Conservation (phyloP, 108 stramenopile species). For the Mayamaea pseudoterrestris region DNA sequence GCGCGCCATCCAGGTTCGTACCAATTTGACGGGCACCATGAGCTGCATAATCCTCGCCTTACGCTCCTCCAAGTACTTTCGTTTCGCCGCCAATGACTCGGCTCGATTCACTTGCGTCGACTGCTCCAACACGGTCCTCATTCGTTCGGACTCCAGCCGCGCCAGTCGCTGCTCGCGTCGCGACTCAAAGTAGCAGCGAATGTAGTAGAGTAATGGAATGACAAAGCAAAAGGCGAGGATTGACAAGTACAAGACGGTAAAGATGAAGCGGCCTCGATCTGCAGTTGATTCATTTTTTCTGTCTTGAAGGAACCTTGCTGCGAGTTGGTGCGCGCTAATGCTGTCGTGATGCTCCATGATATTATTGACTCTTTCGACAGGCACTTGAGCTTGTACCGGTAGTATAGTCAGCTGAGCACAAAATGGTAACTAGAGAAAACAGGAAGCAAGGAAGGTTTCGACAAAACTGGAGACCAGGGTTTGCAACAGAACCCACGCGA, state of each 20-base stretch:
- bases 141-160: conserved; percentile 14
- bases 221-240: conserved; percentile 33
- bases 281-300: too few species aligned
- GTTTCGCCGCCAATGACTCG: conserved; percentile 23
- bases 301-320: too few species aligned
- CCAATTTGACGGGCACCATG: conserved; percentile 24
- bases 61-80: conserved; percentile 29
- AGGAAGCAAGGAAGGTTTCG: too few species aligned
- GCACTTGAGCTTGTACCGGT: too few species aligned
- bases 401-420: too few species aligned
- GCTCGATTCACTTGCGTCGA: conserved; percentile 12
- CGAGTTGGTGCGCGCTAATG: too few species aligned
- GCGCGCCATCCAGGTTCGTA: conserved; percentile 15
- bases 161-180: conserved; percentile 9
- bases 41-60: conserved; percentile 30
- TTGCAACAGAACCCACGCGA: too few species aligned
- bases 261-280: conserved; percentile 18
- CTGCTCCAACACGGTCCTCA: conserved; percentile 16
- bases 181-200: conserved; percentile 29
- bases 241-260: conserved; percentile 28
- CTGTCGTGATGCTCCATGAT: too few species aligned
- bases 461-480: too few species aligned
- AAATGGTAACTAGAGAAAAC: too few species aligned
- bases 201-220: conserved; percentile 28
- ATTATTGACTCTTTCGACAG: too few species aligned